These are phyloP conservation scores for Coemansia sp. DNA, from an alignment of 192 early-diverging fungal species.

Conservation along the genomic window DNA sequence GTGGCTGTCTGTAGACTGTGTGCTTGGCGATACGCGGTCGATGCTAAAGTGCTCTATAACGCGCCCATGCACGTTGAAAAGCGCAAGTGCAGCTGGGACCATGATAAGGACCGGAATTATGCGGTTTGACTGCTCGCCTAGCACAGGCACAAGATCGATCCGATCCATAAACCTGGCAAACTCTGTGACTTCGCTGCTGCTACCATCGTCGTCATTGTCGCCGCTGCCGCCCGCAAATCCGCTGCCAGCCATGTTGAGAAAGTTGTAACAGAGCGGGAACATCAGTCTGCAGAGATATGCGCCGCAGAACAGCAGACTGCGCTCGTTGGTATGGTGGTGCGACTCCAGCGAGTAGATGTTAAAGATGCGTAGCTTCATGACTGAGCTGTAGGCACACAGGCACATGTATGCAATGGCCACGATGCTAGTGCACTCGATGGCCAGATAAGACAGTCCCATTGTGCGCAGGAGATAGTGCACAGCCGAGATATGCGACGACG, in stretches of 20 bases:
- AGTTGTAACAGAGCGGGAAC: conserved; percentile 93
- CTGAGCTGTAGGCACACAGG: conserved; percentile 84
- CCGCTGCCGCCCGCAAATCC: conserved; percentile 33
- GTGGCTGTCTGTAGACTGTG: conserved; percentile 20
- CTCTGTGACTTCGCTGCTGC: conserved; percentile 54
- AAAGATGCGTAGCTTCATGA: conserved; percentile 88
- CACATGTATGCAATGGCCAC: conserved; percentile 89
- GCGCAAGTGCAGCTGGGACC: conserved; percentile 69
- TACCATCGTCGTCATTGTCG: not conserved
- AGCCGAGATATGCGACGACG: conserved; percentile 67
- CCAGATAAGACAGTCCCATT: conserved; percentile 60
- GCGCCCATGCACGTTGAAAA: conserved; percentile 84
- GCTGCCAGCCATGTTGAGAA: conserved; percentile 66
- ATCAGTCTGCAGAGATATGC: conserved; percentile 84
- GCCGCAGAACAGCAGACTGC: conserved; percentile 88
- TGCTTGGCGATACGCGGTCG: conserved; percentile 18
- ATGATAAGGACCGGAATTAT: conserved; percentile 87
- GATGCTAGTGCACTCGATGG: conserved; percentile 63
- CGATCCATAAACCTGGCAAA: conserved; percentile 71
- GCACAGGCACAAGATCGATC: conserved; percentile 85
- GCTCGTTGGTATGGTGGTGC: conserved; percentile 92
- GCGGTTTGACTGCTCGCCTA: conserved; percentile 84
- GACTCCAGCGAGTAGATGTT: conserved; percentile 86
- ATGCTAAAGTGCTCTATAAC: conserved; percentile 66
- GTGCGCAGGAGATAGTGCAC: conserved; percentile 65